Evolutionary conservation across 2,329 filamentous ascomycete species (phyloP), one percentile per base, ranked within the genome.

Genomic region (Colletotrichum cuscutae): DNA sequence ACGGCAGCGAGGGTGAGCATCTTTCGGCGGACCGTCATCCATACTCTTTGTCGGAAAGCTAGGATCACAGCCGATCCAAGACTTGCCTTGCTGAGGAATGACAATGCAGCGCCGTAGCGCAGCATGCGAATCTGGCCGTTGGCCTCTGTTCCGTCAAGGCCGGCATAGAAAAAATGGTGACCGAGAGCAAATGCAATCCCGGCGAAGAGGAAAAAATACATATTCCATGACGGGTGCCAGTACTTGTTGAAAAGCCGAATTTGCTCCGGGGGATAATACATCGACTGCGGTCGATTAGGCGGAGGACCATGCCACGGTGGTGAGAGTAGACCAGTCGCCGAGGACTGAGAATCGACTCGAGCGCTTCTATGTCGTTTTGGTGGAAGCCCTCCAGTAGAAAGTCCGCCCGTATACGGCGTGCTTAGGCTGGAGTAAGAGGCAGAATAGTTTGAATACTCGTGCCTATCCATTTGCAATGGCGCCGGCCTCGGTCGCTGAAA

Each of bases 211-310:
- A 82, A 77, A 28, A 79, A 56, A 63, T 82, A 80, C 81, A 83
- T 83, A 57, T 77, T 76, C 71, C 79, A 81, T 1, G 80, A 78
- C 4, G 81, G 76, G 22, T 80, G 81, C 83, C 83, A 86, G 70
- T 82, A 76, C 46, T 5, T 64, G 53, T 65, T 66, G 67, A 58
- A 74, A 52, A n/a, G 58, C 6, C 35, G 35, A 26, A 72, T 52
- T 28, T 62, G 58, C 15, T 65, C 56, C 22, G 72, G 68, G 13
- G 72, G 68, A 11, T 74, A 61, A 24, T 74, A 72, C 4, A 62
- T 69, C 3, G 66, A 61, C 13, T 61, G 53, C 7, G 59, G 71
- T 11, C 71, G 66, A 11, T 56, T 56, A 5, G 62, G 42, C 28
- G 62, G 53, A 6, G 65, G 68, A 6, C n/a, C 42, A 6, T 57